Evolutionary conservation across 2,329 filamentous ascomycete species (phyloP), one percentile per base, ranked within the genome.

Genomic region (Botryosphaeria dothidea): DNA sequence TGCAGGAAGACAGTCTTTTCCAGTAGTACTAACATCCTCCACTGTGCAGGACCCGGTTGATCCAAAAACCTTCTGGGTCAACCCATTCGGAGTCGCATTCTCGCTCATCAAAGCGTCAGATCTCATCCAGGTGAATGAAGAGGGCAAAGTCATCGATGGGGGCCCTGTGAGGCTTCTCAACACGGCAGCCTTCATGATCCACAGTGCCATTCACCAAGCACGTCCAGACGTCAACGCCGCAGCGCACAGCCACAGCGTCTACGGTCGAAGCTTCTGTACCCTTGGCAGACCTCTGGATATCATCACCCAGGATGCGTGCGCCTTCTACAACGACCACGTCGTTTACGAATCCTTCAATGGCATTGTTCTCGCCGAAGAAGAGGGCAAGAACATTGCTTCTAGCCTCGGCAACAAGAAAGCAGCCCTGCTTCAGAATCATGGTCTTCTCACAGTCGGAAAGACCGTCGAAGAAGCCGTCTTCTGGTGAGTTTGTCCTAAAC

Each of bases 61-160:
- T 43, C 84, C 85, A 0, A 74, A 79, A 4, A 85, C 82, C 0
- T 89, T 89, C 77, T 89, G 87, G 88, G 86, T 90, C 4, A 90
- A 90, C 68, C 88, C 88, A 0, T 88, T 90, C 64, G 87, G 87
- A 11, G 81, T 86, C 1, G 82, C 85, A 2, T 90, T 89, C 76
- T 84, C 84, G 5, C 78, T 86, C 62, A 85, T 91, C 48, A 88
- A 86, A 65, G 82, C 83, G 0, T 88, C 86, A 0, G 88, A 91
- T 68, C 81, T 92, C n/a, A 90, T 91, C 62, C 85, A 84, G 17
- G 88, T 91, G 1, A 82, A 89, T 69, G 81, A 86, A 58, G 73
- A 83, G 0, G 89, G 89, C 1, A 77, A 85, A 25, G 83, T 91
- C 25, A 84, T 91, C 34, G 88, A 86, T 11, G 88, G 88, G 3